phyloP scores from a whole-genome alignment of 2,329 filamentous ascomycete species.

The Ceratocystis alfenasii region DNA sequence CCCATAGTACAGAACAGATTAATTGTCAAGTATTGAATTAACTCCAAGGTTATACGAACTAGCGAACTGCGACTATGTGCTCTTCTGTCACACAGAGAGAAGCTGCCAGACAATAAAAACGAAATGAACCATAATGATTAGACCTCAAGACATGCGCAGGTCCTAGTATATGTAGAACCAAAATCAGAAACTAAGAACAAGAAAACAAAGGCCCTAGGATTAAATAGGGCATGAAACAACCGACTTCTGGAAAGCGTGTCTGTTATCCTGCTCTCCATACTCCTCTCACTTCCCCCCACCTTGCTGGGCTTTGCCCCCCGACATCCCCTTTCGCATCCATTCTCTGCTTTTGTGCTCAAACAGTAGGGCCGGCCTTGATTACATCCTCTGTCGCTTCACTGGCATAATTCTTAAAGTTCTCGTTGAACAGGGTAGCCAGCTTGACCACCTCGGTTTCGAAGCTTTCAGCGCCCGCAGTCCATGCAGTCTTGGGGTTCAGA shows the following conservation, averaged over 20 bases:
- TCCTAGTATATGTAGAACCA: not conserved
- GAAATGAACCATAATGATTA: not conserved
- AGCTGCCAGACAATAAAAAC: not conserved
- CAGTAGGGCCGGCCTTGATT: constrained; percentile 49
- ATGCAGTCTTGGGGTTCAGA: constrained; percentile 86
- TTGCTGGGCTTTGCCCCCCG: no score
- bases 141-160: not conserved
- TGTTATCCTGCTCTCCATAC: constrained; percentile 10
- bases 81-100: not conserved
- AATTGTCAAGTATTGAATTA: not conserved
- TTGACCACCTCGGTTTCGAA: constrained; percentile 85
- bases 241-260: not conserved
- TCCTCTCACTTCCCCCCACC: not conserved
- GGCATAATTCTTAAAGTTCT: constrained; percentile 96
- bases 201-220: not conserved
- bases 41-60: not conserved
- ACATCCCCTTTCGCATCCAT: not conserved
- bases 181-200: not conserved
- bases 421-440: constrained; percentile 76
- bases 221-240: not conserved
- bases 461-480: constrained; percentile 69
- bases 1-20: not conserved
- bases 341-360: constrained; percentile 2
- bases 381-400: constrained; percentile 72
- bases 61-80: not conserved